phyloP scores from a whole-genome alignment of 2,329 filamentous ascomycete genomes.

The Fusarium incarnatum region DNA sequence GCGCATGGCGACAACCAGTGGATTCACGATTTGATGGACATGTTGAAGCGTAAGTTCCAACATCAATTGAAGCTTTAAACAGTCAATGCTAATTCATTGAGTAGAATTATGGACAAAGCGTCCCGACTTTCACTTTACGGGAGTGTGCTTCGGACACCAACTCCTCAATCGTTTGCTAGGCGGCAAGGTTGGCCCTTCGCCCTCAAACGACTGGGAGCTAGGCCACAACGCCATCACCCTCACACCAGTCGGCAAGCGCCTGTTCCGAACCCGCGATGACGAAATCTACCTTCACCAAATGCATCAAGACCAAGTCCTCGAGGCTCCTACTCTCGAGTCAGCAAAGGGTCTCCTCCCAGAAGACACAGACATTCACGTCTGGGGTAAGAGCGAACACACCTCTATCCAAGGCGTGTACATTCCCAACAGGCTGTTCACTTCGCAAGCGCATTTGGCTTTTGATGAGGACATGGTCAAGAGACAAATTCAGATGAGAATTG shows the following conservation, averaged over 20 bases:
- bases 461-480: conserved; percentile 74
- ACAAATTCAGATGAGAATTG: conserved; percentile 69
- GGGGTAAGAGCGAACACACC: conserved; percentile 75
- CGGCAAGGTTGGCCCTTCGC: conserved; percentile 72
- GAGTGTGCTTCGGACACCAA: conserved; percentile 86
- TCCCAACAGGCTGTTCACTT: conserved; percentile 72
- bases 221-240: conserved; percentile 74
- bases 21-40: conserved; percentile 76
- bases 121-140: conserved; percentile 70
- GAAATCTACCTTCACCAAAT: conserved; percentile 77
- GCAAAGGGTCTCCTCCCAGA: conserved; percentile 52
- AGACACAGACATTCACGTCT: conserved; percentile 60
- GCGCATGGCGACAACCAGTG: conserved; percentile 78
- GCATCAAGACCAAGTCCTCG: conserved; percentile 79
- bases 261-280: conserved; percentile 70
- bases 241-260: conserved; percentile 71
- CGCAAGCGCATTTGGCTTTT: conserved; percentile 86
- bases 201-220: conserved; percentile 77
- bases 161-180: conserved; percentile 79
- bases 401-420: conserved; percentile 80
- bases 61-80: neutral
- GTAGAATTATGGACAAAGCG: conserved; percentile 62
- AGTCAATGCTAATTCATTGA: neutral
- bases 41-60: conserved; percentile 56
- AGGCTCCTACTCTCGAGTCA: conserved; percentile 66